Evolutionary conservation across 129 eudicot genomes (phyloP).

Genomic region (Lactuca sativa): DNA sequence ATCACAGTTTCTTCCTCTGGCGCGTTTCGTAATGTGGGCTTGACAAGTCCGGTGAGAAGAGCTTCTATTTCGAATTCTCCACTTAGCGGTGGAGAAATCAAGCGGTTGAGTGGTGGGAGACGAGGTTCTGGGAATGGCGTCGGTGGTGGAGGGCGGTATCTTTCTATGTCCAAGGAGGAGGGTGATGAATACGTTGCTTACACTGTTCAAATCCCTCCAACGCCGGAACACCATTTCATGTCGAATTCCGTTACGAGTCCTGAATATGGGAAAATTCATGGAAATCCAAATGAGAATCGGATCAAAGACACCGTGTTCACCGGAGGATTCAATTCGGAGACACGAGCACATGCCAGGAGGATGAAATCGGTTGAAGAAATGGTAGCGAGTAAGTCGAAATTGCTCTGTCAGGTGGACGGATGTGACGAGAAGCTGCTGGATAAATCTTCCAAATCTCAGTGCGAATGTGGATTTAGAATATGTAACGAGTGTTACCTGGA

Average conservation of each 20-base stretch:
- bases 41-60: constrained; percentile 70
- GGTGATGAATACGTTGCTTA: constrained; percentile 72
- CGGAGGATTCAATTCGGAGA: constrained; percentile 81
- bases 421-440: constrained; percentile 72
- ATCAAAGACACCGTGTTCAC: constrained; percentile 84
- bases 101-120: constrained; percentile 35
- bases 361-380: constrained; percentile 47
- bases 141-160: constrained; percentile 42
- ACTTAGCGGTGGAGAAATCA: constrained; percentile 39
- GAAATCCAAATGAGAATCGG: constrained; percentile 50
- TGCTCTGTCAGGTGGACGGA: constrained; percentile 64
- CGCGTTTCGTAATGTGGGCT: constrained; percentile 44
- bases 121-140: constrained; percentile 10
- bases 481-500: constrained; percentile 75
- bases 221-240: constrained; percentile 61
- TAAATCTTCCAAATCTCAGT: constrained; percentile 40
- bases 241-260: constrained; percentile 40
- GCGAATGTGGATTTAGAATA: constrained; percentile 83
- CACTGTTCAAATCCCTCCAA: constrained; percentile 92
- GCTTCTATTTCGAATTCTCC: constrained; percentile 66
- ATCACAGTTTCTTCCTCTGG: constrained; percentile 81
- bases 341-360: constrained; percentile 66
- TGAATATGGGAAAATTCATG: constrained; percentile 24
- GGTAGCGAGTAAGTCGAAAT: constrained; percentile 39
- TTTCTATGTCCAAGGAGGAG: constrained; percentile 59